Conservation (phyloP, 1,284 basidiomycete genomes). For the Leccinum subrobustum region DNA sequence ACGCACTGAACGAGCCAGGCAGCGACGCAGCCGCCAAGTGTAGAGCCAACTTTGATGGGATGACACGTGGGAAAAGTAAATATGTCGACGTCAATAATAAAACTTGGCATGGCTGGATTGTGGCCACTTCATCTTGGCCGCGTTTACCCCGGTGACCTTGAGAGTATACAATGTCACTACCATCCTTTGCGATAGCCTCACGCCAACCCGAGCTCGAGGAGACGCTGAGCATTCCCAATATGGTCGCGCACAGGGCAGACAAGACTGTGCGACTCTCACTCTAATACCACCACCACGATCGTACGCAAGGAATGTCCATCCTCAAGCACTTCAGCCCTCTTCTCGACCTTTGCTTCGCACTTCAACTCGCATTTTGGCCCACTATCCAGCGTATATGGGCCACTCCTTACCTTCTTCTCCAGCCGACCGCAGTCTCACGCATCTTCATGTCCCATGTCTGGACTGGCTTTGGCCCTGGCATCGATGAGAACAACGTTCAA, state of each 20-base stretch:
- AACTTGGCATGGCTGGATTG: too few relatives aligned
- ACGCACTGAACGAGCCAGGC: background rate
- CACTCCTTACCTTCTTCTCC: conserved; percentile 46
- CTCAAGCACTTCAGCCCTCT: conserved; percentile 16
- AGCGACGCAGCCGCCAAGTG: background rate
- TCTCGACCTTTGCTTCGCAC: conserved; percentile 38
- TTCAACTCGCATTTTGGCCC: conserved; percentile 46
- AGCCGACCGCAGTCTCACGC: conserved; percentile 46
- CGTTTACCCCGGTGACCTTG: too few relatives aligned
- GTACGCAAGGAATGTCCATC: conserved; percentile 11
- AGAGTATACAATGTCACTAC: too few relatives aligned
- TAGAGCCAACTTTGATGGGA: too few relatives aligned
- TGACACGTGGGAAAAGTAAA: background rate
- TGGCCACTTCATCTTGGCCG: too few relatives aligned
- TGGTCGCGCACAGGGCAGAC: background rate
- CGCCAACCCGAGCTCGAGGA: background rate
- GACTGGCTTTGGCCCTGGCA: conserved; percentile 47
- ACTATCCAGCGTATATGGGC: conserved; percentile 44
- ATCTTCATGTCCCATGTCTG: conserved; percentile 63
- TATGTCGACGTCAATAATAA: too few relatives aligned
- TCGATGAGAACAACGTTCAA: conserved; percentile 43
- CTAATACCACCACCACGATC: conserved; percentile 2
- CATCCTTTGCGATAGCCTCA: background rate
- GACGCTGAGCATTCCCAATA: conserved; percentile 3
- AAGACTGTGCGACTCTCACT: background rate